A percentile compares a stretch with the other conserved stretches of the same genome.
These are phyloP conservation scores for Sarocladium strictum DNA, from an alignment of 2,329 filamentous ascomycete species.

Conservation along the genomic window DNA sequence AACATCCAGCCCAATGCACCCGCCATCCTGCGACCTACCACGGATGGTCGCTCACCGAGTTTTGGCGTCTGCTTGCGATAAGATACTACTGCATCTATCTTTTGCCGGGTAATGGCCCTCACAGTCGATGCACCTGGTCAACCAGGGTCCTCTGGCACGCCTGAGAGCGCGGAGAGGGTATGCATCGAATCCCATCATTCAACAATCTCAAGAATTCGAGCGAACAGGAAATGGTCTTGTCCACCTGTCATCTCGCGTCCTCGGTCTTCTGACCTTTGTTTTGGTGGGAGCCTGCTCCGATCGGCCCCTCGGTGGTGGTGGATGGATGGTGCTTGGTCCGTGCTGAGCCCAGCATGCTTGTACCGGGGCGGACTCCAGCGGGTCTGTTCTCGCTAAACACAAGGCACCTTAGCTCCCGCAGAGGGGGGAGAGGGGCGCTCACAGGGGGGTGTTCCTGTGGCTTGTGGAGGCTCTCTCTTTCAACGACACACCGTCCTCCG, in stretches of 20 bases:
- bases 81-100: neutral
- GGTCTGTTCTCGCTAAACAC: conserved; percentile 1
- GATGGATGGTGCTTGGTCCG: neutral
- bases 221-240: neutral
- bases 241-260: neutral
- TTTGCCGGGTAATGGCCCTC: neutral
- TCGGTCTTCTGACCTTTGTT: neutral
- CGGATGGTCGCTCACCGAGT: neutral
- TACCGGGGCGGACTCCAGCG: neutral
- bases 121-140: neutral
- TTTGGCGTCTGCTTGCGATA: neutral
- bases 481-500: conserved; percentile 5
- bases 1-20: neutral
- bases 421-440: neutral
- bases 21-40: neutral
- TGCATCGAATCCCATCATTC: neutral
- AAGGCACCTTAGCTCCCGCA: conserved; percentile 5
- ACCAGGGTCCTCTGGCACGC: neutral
- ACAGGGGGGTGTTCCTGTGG: neutral
- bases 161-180: neutral
- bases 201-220: neutral
- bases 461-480: neutral
- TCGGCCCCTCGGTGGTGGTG: conserved; percentile 2
- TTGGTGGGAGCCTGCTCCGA: neutral
- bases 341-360: neutral